phyloP scores from a whole-genome alignment of 2,329 filamentous ascomycete species.

The Penicillium nordicum region DNA sequence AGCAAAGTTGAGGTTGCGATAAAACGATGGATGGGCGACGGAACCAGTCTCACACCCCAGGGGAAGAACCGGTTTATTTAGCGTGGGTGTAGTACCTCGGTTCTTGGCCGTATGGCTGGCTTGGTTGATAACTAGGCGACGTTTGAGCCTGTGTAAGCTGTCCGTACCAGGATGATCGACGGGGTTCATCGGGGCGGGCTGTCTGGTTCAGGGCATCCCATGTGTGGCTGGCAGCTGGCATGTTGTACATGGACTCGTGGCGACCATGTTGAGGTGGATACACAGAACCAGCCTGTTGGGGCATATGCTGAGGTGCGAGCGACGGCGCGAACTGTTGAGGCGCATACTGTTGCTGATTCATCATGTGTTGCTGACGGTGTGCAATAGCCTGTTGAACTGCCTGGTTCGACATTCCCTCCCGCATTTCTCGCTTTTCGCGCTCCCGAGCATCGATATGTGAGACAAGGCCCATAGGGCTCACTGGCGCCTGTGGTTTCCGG shows the following conservation, averaged over 20 bases:
- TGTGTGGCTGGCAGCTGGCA: constrained; percentile 36
- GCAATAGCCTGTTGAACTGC: constrained; percentile 71
- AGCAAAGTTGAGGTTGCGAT: background rate
- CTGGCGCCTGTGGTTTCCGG: constrained; percentile 49
- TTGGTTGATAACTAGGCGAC: constrained; percentile 27
- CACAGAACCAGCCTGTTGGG: constrained; percentile 16
- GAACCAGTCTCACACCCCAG: background rate
- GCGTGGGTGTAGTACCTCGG: constrained; percentile 24
- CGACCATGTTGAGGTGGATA: constrained; percentile 19
- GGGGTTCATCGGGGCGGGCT: constrained; percentile 30
- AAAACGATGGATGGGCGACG: background rate
- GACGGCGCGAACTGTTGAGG: constrained; percentile 1
- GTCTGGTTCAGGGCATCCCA: constrained; percentile 37
- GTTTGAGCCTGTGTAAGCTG: constrained; percentile 24
- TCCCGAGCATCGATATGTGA: constrained; percentile 78
- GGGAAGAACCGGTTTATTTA: constrained; percentile 2
- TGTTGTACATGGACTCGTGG: constrained; percentile 34
- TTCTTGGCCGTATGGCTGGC: constrained; percentile 28
- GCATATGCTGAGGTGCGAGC: background rate
- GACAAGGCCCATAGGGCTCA: constrained; percentile 61
- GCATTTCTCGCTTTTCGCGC: constrained; percentile 69
- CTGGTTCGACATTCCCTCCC: constrained; percentile 64
- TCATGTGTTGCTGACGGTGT: constrained; percentile 59
- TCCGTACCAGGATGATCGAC: constrained; percentile 35
- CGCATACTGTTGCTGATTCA: constrained; percentile 38